Evolutionary conservation across 805 yeast genomes (phyloP).

Genomic region (Schizosaccharomyces cryophilus): DNA sequence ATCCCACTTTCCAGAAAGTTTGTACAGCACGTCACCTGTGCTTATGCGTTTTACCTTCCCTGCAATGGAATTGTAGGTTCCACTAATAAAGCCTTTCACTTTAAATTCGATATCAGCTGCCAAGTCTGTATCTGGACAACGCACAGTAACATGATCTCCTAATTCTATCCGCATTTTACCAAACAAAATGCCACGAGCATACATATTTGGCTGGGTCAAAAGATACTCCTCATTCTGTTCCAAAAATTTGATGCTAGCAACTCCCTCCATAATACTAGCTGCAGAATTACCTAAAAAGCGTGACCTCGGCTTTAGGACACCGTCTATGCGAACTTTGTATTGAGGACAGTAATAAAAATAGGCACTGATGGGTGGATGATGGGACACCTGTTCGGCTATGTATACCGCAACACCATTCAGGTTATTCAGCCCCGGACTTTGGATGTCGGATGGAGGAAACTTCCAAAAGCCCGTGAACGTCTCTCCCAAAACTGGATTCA

Average conservation of each 20-base stretch:
- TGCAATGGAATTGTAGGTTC: conserved; percentile 70
- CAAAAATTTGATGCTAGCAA: conserved; percentile 43
- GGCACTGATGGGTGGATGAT: conserved; percentile 94
- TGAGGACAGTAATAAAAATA: conserved; percentile 75
- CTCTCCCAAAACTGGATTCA: conserved; percentile 87
- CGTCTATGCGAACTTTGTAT: conserved; percentile 62
- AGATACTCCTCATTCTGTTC: conserved; percentile 43
- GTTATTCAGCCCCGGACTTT: not conserved
- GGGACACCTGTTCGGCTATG: conserved; percentile 83
- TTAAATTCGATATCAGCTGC: conserved; percentile 77
- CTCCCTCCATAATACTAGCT: conserved; percentile 92
- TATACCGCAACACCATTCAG: conserved; percentile 38
- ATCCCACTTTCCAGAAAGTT: conserved; percentile 81
- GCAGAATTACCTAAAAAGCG: conserved; percentile 83
- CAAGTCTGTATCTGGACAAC: conserved; percentile 31
- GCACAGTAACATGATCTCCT: conserved; percentile 73
- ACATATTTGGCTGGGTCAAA: conserved; percentile 85
- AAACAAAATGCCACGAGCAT: conserved; percentile 76
- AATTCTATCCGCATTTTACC: conserved; percentile 76
- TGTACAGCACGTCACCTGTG: conserved; percentile 32
- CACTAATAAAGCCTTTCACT: conserved; percentile 80
- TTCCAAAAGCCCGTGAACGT: conserved; percentile 85
- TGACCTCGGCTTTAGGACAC: conserved; percentile 67
- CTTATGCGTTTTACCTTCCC: conserved; percentile 36
- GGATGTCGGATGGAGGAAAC: conserved; percentile 28